These are phyloP conservation scores for Schwanniomyces sp. DNA, from an alignment of 805 yeast species.

Conservation along the genomic window DNA sequence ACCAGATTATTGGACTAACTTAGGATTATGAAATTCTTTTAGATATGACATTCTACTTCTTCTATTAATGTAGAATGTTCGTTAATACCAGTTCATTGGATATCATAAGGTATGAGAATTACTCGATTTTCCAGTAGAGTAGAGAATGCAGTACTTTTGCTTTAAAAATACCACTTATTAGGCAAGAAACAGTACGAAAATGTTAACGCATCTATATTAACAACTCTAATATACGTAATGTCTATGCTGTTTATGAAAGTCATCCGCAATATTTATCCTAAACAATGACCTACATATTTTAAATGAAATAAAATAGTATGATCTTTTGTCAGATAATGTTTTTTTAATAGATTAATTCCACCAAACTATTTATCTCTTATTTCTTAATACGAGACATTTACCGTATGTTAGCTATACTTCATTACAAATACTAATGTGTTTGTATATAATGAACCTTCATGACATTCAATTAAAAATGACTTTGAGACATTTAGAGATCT, in stretches of 20 bases:
- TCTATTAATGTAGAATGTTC: neutral
- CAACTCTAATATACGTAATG: too few species aligned
- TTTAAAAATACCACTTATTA: neutral
- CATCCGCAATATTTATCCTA: too few species aligned
- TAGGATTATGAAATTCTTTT: neutral
- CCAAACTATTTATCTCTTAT: too few species aligned
- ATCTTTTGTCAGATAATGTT: too few species aligned
- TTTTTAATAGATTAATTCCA: too few species aligned
- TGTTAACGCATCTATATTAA: too few species aligned
- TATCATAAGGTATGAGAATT: constrained; percentile 8
- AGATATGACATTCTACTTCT: neutral
- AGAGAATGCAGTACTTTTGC: constrained; percentile 5
- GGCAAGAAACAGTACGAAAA: neutral
- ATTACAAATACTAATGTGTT: neutral
- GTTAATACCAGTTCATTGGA: constrained; percentile 5
- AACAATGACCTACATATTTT: too few species aligned
- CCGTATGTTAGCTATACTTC: too few species aligned
- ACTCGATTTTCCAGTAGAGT: constrained; percentile 4
- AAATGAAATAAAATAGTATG: too few species aligned
- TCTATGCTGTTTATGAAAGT: too few species aligned
- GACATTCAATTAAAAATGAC: neutral
- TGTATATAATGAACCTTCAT: neutral
- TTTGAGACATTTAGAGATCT: neutral
- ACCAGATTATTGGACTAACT: neutral
- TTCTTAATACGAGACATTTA: too few species aligned